phyloP scores from a whole-genome alignment of 192 early-diverging fungal species.

The Coemansia sp. region DNA sequence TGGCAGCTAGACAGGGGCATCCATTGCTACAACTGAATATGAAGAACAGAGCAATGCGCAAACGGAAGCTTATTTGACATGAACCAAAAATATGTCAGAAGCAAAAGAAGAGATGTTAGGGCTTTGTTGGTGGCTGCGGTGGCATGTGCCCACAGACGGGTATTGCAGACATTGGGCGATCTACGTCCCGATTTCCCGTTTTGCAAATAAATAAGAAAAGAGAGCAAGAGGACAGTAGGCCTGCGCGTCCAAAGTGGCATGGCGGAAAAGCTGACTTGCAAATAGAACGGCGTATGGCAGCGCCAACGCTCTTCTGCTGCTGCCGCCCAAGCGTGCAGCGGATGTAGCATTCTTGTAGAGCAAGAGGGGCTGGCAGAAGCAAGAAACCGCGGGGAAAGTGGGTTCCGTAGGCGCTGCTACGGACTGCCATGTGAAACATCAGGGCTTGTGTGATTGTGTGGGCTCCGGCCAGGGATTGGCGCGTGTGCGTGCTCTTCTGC shows the following conservation, averaged over 20 bases:
- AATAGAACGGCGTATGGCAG: no score
- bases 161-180: background rate
- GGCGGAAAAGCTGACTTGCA: no score
- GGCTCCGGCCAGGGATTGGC: background rate
- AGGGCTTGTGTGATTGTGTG: background rate
- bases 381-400: background rate
- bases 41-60: background rate
- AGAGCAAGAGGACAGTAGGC: no score
- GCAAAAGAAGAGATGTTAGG: background rate
- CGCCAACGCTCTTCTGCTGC: no score
- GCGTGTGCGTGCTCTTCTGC: background rate
- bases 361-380: background rate
- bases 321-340: no score
- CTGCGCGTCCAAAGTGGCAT: no score
- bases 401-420: background rate
- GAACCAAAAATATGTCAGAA: background rate
- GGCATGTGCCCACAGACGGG: background rate
- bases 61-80: background rate
- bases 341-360: background rate
- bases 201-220: no score
- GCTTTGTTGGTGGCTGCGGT: background rate
- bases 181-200: background rate
- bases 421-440: conserved; percentile 5
- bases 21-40: no score
- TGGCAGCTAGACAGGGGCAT: no score